Percentiles rank a stretch among this genome's conserved stretches.
phyloP scores from a whole-genome alignment of 139 green algal species.

The Protoeuglena noctilucae region DNA sequence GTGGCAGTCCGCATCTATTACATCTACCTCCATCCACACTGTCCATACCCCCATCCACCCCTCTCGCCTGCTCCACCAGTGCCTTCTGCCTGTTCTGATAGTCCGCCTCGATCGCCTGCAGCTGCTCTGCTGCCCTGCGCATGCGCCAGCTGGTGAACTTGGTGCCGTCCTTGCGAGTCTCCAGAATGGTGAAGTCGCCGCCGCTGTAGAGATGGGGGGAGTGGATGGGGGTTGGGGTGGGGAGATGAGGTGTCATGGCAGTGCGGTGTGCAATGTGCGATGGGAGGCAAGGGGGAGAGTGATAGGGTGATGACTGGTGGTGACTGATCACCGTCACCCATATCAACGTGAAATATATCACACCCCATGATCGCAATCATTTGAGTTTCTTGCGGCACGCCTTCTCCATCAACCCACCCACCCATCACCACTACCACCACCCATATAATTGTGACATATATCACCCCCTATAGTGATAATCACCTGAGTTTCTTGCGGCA shows the following conservation, averaged over 20 bases:
- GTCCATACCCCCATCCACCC: neutral
- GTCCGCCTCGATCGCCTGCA: conserved; percentile 30
- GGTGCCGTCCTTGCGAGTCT: conserved; percentile 84
- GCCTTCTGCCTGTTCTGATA: conserved; percentile 62
- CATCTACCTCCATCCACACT: conserved; percentile 31
- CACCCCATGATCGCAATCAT: no score
- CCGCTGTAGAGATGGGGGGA: no score
- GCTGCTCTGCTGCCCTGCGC: conserved; percentile 36
- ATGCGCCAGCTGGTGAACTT: conserved; percentile 83
- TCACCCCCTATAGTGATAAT: no score
- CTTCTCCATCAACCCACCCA: neutral
- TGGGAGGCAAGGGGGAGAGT: neutral
- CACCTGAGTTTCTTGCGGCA: conserved; percentile 59
- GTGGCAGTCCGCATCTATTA: conserved; percentile 46
- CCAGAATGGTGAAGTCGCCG: conserved; percentile 51
- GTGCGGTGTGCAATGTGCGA: no score
- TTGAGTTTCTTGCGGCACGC: conserved; percentile 16
- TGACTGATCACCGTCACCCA: no score
- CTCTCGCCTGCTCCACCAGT: conserved; percentile 55
- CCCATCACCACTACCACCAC: no score
- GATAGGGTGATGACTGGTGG: no score
- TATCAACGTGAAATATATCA: no score
- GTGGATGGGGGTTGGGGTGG: no score
- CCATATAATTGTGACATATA: no score
- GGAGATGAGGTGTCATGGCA: no score